These are phyloP conservation scores for Plasmopara viticola DNA, from an alignment of 352 stramenopile genomes.

Conservation along the genomic window DNA sequence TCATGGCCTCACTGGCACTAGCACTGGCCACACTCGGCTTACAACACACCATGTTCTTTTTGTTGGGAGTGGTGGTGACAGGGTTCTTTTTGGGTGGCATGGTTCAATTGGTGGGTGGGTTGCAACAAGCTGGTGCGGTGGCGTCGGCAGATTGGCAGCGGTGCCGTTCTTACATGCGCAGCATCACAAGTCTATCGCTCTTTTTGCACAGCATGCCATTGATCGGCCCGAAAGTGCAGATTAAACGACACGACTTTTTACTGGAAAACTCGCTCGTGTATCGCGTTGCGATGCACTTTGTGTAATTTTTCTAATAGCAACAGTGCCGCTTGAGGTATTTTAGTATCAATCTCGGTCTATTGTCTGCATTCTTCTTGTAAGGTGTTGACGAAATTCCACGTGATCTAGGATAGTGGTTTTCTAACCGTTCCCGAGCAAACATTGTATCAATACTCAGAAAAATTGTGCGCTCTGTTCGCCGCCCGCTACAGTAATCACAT, in stretches of 20 bases:
- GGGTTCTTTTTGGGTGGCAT: slow-evolving; percentile 54
- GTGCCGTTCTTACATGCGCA: slow-evolving; percentile 64
- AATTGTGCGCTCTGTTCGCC: too few species aligned
- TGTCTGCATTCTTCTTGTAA: too few species aligned
- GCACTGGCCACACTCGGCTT: slow-evolving; percentile 44
- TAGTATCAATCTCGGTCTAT: too few species aligned
- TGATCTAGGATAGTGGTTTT: too few species aligned
- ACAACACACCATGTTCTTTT: slow-evolving; percentile 52
- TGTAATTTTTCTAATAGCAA: slow-evolving; percentile 25
- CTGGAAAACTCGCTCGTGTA: slow-evolving; percentile 68
- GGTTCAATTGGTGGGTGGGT: slow-evolving; percentile 51
- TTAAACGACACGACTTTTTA: slow-evolving; percentile 76
- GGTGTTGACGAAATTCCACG: too few species aligned
- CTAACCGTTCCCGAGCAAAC: too few species aligned
- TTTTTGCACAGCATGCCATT: slow-evolving; percentile 68
- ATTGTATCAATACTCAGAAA: too few species aligned
- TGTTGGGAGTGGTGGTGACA: slow-evolving; percentile 33
- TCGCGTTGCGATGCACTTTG: slow-evolving; percentile 60
- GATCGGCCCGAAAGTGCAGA: slow-evolving; percentile 46
- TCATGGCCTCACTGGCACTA: slow-evolving; percentile 41
- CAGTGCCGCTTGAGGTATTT: background rate
- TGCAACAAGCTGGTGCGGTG: slow-evolving; percentile 40
- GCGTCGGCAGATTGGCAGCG: slow-evolving; percentile 64
- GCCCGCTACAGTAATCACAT: too few species aligned
- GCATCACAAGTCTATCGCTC: slow-evolving; percentile 74